Evolutionary conservation across 345 rosid genomes (phyloP), one percentile per base, ranked within the genome.

Genomic region (Salix suchowensis): DNA sequence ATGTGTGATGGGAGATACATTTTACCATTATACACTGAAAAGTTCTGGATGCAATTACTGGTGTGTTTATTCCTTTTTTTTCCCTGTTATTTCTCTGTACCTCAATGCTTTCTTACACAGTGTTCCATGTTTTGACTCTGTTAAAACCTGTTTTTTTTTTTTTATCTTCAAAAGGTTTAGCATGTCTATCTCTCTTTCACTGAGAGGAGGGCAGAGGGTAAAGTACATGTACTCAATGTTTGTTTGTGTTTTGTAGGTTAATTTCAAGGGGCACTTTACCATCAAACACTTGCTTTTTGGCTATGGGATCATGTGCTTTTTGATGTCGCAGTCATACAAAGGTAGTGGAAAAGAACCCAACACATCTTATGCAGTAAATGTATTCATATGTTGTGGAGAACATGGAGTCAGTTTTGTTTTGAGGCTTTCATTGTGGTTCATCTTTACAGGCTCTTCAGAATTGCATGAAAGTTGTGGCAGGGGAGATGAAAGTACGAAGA

Each of bases 401-500:
- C 40, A 52, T 73, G 50, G 58, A 61, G 36, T 26, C 23, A 9
- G 71, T 69, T 68, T 21, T 46, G n/a, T 26, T 21, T 62, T 52
- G 21, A n/a, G 36, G 37, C 66, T 52, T 75, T 32, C n/a, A 4
- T 21, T 21, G 23, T 37, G 26, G 37, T 54, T 52, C 21, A 19
- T 72, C n/a, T 44, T 52, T 75, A 18, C 75, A 71, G 67, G 50
- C 65, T 68, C 48, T 80, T 71, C 72, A 55, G 68, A 70, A 39
- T 24, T 4, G 21, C 46, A 23, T 67, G 73, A 12, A 23, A 72
- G 69, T 69, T 64, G 52, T 19, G 71, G 36, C 73, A 73, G 68
- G 44, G 75, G 67, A 61, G 78, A 86, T 65, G 84, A 81, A 70
- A 82, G 73, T 68, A 79, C 79, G 32, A 86, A 75, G 39, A 83